Evolutionary conservation across 345 rosid genomes (phyloP), one percentile per base, ranked within the genome.

Genomic region (Ailanthus altissimus): DNA sequence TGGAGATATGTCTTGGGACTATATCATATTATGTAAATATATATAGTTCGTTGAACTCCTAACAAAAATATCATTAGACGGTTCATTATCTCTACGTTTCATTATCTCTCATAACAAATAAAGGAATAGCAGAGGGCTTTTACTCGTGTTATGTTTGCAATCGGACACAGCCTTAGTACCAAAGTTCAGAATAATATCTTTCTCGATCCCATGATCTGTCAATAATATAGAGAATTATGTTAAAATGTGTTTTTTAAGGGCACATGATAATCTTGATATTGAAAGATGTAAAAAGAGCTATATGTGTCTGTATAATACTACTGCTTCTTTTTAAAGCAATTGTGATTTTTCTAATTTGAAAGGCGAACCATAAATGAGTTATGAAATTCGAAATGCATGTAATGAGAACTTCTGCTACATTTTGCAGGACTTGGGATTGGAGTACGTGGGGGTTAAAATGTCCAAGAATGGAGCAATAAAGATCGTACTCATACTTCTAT

Each of bases 141-240:
- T 95, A n/a, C 99, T 3, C 99, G 93, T 83, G 67, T 95, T 28
- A 95, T 95, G 98, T 95, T 95, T 89, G 99, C 99, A 61, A 95
- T 97, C 57, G 99, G 99, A 74, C 96, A 98, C 46, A 86, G 86
- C 80, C 91, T 98, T 26, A 93, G 89, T 67, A 95, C 98, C 9
- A 92, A 89, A 98, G 99, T 95, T 85, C 67, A 78, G 5, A n/a
- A n/a, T n/a, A 51, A 4, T 59, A 65, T 8, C 43, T 72, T 79
- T n/a, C 54, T 75, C n/a, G n/a, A n/a, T n/a, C n/a, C n/a, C n/a
- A n/a, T n/a, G n/a, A n/a, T n/a, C n/a, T n/a, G n/a, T n/a, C n/a
- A n/a, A n/a, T n/a, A n/a, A n/a, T n/a, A n/a, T n/a, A n/a, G n/a
- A n/a, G n/a, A n/a, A n/a, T n/a, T n/a, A n/a, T n/a, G n/a, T n/a